Evolutionary conservation across 1,284 basidiomycete genomes (phyloP).

Genomic region (Fistulinella cinereoalba): DNA sequence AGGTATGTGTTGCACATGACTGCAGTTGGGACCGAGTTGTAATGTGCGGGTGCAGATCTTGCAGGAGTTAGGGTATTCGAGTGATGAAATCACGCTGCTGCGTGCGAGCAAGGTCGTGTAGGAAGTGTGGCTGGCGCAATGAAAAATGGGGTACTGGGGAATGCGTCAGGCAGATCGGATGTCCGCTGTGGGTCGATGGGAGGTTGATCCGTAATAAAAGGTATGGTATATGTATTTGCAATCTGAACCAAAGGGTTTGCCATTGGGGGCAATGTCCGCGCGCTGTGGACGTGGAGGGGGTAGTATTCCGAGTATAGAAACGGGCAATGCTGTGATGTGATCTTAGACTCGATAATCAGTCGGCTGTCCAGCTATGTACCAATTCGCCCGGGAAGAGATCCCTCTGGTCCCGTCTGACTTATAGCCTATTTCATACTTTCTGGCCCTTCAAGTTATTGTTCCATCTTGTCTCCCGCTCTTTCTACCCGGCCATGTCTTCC

Average conservation of each 20-base stretch:
- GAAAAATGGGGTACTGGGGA: slow-evolving; percentile 25
- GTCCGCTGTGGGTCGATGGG: slow-evolving; percentile 33
- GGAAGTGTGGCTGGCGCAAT: too few species aligned
- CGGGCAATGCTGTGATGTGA: slow-evolving; percentile 23
- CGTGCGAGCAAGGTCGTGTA: slow-evolving; percentile 55
- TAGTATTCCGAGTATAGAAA: slow-evolving; percentile 20
- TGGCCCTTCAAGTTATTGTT: slow-evolving; percentile 12
- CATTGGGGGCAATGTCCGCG: slow-evolving; percentile 17
- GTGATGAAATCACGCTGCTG: slow-evolving; percentile 53
- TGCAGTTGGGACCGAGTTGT: slow-evolving; percentile 3
- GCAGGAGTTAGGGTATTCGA: slow-evolving; percentile 65
- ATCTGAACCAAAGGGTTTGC: slow-evolving; percentile 24
- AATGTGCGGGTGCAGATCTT: slow-evolving; percentile 48
- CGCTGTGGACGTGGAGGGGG: slow-evolving; percentile 2
- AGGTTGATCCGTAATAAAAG: slow-evolving; percentile 6
- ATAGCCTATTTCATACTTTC: slow-evolving; percentile 28
- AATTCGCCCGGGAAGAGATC: slow-evolving; percentile 21
- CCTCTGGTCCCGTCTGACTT: slow-evolving; percentile 27
- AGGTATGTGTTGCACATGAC: slow-evolving; percentile 46
- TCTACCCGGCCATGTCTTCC: slow-evolving; percentile 25
- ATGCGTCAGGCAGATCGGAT: slow-evolving; percentile 14
- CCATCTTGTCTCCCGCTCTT: slow-evolving; percentile 1
- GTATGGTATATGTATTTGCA: slow-evolving; percentile 29
- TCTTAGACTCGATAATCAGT: slow-evolving; percentile 33
- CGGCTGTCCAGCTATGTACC: slow-evolving; percentile 32